Base-by-base conservation (phyloP, 805 yeast species). In the Alloascoidea africana region DNA sequence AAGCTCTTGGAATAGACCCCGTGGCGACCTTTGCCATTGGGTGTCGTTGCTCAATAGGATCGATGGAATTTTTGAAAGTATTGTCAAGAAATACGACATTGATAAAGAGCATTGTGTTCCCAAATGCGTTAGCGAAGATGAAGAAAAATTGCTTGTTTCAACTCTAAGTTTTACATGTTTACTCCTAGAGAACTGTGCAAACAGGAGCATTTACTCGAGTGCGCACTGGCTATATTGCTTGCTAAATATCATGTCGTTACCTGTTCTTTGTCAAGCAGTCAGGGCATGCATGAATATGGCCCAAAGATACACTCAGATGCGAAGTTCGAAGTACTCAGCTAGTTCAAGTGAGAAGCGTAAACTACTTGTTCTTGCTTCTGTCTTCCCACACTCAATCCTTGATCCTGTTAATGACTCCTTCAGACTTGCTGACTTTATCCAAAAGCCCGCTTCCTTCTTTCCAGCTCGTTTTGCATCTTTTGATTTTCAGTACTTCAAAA, bases 1-100 rank as follows among this genome's bases (percentile, higher is more conserved):
- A 42, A 51, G 47, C 32, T 16, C 38, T 14, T 76, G 85, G 85
- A 68, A 67, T 18, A 58, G 76, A 16, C 77, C 84, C 5, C 63
- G 73, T 42, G 82, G 80, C 27, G 80, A 83, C 46, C 55, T 89
- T 23, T 68, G 67, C 42, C 76, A 76, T 41, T 87, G 94, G 91
- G 70, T 82, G 18, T 68, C 78, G 0, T 73, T 83, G 1, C 60
- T 89, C 46, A 80, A 85, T 53, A 63, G 77, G 46, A 73, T 87
- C 49, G 96, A 87, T 51, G 66, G 62, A 8, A 65, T 83, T 4
- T 58, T 83, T 38, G 80, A 74, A 37, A 46, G 49, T 3, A 59
- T 68, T 16, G 67, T 80, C 13, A 56, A 56, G 4, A 71, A 71
- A 42, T 79, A 83, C 48, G 61, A 58, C 5, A 44, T 76, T 38